phyloP scores from a whole-genome alignment of 1,284 basidiomycete genomes.

The Erythrobasidium hasegawianum region DNA sequence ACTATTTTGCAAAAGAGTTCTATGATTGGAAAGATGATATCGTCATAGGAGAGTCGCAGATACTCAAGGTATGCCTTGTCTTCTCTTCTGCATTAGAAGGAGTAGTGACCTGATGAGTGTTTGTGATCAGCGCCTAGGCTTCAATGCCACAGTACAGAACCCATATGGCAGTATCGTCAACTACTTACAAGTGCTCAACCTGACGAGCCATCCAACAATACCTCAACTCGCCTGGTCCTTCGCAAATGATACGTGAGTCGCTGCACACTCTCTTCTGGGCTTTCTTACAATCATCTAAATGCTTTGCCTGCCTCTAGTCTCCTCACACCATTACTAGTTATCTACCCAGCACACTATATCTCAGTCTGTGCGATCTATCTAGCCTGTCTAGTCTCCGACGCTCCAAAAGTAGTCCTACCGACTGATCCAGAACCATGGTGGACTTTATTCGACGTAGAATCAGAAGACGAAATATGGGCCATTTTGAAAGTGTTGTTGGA shows the following conservation, averaged over 20 bases:
- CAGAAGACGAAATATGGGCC: slow-evolving; percentile 41
- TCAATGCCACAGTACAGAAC: slow-evolving; percentile 62
- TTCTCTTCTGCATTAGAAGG: too few species aligned
- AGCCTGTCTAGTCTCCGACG: slow-evolving; percentile 34
- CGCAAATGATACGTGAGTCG: slow-evolving; percentile 50
- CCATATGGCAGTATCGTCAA: slow-evolving; percentile 94
- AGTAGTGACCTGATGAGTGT: neutral
- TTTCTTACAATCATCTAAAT: too few species aligned
- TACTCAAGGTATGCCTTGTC: slow-evolving; percentile 69
- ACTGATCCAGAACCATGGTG: slow-evolving; percentile 50
- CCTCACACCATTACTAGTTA: slow-evolving; percentile 44
- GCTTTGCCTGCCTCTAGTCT: too few species aligned
- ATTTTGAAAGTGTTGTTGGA: slow-evolving; percentile 37
- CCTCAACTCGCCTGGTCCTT: slow-evolving; percentile 49
- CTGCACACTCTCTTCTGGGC: too few species aligned
- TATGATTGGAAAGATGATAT: slow-evolving; percentile 85
- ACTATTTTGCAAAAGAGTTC: slow-evolving; percentile 75
- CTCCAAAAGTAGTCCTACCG: slow-evolving; percentile 45
- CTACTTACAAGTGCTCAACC: slow-evolving; percentile 83
- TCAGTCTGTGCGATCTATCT: slow-evolving; percentile 45
- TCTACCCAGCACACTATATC: slow-evolving; percentile 45
- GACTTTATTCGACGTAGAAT: slow-evolving; percentile 49
- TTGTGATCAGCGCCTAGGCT: slow-evolving; percentile 46
- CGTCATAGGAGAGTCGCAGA: slow-evolving; percentile 94
- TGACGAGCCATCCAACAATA: slow-evolving; percentile 50